Evolutionary conservation across 345 rosid genomes (phyloP), one percentile per base, ranked within the genome.

Genomic region (Linum usitatissimum): DNA sequence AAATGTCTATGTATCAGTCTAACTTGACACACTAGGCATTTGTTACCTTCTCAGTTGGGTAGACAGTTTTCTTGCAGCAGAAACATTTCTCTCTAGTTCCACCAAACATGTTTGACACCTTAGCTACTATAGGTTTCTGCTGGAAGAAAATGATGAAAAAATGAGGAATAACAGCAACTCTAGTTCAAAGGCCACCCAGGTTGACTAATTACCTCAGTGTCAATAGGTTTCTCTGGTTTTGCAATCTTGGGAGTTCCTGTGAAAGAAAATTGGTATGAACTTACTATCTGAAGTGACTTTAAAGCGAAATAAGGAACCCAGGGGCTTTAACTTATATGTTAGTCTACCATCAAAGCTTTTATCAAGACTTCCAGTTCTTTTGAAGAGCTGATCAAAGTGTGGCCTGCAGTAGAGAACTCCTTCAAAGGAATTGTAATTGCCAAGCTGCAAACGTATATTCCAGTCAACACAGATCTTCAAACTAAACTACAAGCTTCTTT

Each of bases 361-460:
- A 68, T 90, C 91, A 20, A 93, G 96, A 80, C 99, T 87, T 69
- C 99, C 97, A 19, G 99, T 93, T 82, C 94, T 84, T 77, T 90
- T 90, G 68, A 93, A 87, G 28, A 84, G 84, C 71, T 90, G 99
- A 81, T 93, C 99, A 17, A 93, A 93, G 72, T 93, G 99, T 19
- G 99, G 99, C 69, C 92, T 80, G 87, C 99, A 93, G 68, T 90
- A 93, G 6, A 87, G 84, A 38, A 93, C 97, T 40, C 99, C 97
- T 84, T 93, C 99, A 64, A 90, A 87, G 69, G 99, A 90, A 77
- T 93, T 93, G 90, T 93, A 93, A 69, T 83, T 93, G 70, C 99
- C 83, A 56, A 90, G 91, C 97, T 87, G 91, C 88, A 78, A 42
- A 62, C 18, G 58, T 53, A 69, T 66, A 59, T 17, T 19, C 18